Conservation (phyloP, 2,329 filamentous ascomycete genomes). For the Pseudogymnoascus verrucosus region DNA sequence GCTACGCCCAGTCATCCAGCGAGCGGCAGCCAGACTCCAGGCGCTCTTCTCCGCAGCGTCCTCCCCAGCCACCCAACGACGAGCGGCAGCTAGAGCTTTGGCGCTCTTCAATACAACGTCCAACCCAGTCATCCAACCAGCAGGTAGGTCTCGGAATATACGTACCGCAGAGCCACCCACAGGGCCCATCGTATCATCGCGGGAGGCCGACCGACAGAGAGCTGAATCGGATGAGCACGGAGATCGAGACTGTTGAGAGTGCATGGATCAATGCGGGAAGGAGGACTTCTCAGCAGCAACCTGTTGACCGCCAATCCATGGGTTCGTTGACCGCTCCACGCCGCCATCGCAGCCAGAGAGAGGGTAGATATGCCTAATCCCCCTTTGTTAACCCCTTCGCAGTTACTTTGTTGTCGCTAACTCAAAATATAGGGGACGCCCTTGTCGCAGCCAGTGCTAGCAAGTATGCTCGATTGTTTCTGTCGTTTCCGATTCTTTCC, state of each 20-base stretch:
- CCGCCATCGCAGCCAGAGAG: slow-evolving; percentile 2
- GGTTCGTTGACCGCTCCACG: neutral
- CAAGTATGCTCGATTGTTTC: neutral
- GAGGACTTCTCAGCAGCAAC: neutral
- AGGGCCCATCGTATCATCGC: neutral
- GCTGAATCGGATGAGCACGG: neutral
- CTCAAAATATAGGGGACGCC: neutral
- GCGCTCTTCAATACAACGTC: neutral
- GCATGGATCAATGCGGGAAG: neutral
- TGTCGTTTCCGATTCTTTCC: neutral
- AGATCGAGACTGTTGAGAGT: neutral
- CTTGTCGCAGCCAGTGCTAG: neutral
- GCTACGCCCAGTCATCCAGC: neutral
- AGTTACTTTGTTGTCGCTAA: neutral
- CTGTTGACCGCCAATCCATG: neutral
- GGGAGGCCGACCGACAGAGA: neutral
- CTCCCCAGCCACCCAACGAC: neutral
- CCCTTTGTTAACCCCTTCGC: neutral
- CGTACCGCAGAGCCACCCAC: neutral
- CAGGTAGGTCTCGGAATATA: neutral
- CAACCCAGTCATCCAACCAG: neutral
- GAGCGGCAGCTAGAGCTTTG: neutral
- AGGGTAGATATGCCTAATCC: neutral
- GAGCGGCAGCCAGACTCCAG: neutral
- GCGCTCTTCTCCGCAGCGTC: neutral